These are phyloP conservation scores for Bathelium albidoporum DNA, from an alignment of 495 filamentous ascomycete genomes.

Conservation along the genomic window DNA sequence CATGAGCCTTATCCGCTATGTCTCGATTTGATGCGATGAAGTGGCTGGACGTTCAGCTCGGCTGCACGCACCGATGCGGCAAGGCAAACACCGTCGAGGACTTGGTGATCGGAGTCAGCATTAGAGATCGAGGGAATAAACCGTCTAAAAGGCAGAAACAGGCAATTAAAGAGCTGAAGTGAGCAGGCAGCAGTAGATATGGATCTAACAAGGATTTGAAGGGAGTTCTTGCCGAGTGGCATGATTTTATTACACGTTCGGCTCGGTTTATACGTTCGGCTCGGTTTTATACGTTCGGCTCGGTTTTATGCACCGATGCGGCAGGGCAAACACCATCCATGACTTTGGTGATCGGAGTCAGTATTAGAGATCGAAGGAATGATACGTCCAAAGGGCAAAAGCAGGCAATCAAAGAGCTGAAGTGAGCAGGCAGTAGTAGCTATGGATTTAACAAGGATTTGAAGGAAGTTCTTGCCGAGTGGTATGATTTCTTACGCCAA, in stretches of 20 bases:
- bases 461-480: background rate
- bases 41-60: too few species aligned
- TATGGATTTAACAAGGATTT: background rate
- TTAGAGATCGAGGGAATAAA: background rate
- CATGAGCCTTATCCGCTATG: background rate
- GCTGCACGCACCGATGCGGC: background rate
- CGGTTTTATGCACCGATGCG: background rate
- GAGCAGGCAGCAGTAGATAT: background rate
- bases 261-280: too few species aligned
- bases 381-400: background rate
- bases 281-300: too few species aligned
- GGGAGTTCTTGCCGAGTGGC: background rate
- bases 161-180: background rate
- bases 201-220: background rate
- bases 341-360: background rate
- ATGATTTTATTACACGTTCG: too few species aligned
- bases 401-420: background rate
- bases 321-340: background rate
- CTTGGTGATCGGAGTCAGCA: background rate
- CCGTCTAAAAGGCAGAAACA: background rate
- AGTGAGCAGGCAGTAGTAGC: background rate
- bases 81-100: background rate
- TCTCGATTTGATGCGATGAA: background rate
- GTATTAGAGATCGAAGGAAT: background rate
- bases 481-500: background rate